A percentile compares a stretch with the other conserved stretches of the same genome.
These are phyloP conservation scores for Boletus pseudo-olivaceus DNA, from an alignment of 768 basidiomycete genomes.

Conservation along the genomic window DNA sequence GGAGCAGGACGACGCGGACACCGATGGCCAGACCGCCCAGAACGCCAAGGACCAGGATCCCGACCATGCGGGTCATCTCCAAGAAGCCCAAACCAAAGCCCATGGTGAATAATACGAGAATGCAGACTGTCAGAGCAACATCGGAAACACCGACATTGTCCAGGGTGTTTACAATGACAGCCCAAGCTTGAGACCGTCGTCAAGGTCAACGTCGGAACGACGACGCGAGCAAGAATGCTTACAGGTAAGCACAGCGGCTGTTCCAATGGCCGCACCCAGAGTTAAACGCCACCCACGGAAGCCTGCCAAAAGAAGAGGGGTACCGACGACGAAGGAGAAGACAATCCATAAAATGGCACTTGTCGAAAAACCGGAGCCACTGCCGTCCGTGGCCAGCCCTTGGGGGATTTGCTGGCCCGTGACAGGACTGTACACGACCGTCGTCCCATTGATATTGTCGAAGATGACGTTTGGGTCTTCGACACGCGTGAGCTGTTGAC, in stretches of 20 bases:
- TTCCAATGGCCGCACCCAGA: constrained; percentile 50
- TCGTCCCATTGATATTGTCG: constrained; percentile 32
- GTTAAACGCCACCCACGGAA: constrained; percentile 56
- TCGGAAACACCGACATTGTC: constrained; percentile 49
- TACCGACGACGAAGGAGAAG: constrained; percentile 49
- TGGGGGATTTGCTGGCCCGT: constrained; percentile 48
- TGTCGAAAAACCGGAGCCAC: constrained; percentile 45
- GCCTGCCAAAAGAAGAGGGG: constrained; percentile 53
- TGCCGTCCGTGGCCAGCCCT: constrained; percentile 55
- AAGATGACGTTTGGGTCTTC: constrained; percentile 31
- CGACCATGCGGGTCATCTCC: constrained; percentile 46
- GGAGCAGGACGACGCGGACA: constrained; percentile 50
- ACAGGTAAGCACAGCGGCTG: constrained; percentile 48
- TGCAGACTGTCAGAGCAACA: constrained; percentile 45
- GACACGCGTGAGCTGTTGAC: constrained; percentile 20
- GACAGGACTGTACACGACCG: constrained; percentile 41
- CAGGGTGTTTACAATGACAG: constrained; percentile 56
- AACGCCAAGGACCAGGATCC: constrained; percentile 44
- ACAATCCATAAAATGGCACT: constrained; percentile 58
- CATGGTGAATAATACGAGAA: constrained; percentile 46
- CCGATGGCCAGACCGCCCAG: constrained; percentile 57
- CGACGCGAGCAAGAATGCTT: constrained; percentile 15
- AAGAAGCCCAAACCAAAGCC: constrained; percentile 56
- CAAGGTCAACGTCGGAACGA: not conserved
- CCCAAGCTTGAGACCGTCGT: constrained; percentile 46